Conservation (phyloP, 192 early-diverging fungal genomes). For the Backusella tarrabulga region DNA sequence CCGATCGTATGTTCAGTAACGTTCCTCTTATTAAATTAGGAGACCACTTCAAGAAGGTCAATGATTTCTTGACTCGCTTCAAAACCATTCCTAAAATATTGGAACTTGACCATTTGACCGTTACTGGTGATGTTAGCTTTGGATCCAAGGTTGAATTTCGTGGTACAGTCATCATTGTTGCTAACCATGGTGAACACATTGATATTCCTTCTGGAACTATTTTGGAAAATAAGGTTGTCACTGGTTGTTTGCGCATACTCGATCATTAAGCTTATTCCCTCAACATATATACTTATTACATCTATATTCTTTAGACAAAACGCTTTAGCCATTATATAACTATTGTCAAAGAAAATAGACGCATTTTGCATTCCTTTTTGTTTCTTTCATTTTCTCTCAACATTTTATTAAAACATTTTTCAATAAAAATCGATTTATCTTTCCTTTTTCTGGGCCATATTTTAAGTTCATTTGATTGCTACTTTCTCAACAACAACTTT, state of each 20-base stretch:
- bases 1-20: slow-evolving; percentile 90
- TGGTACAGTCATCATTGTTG: slow-evolving; percentile 98
- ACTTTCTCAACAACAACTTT: background rate
- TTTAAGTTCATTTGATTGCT: background rate
- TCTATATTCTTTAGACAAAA: background rate
- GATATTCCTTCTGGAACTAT: slow-evolving; percentile 94
- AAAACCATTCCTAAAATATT: slow-evolving; percentile 93
- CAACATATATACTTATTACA: background rate
- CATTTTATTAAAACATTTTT: background rate
- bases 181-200: slow-evolving; percentile 96
- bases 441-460: background rate
- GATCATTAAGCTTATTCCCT: slow-evolving; percentile 62
- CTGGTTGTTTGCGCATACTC: slow-evolving; percentile 88
- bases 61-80: slow-evolving; percentile 86
- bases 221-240: slow-evolving; percentile 98
- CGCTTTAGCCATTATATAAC: background rate
- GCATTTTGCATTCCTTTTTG: background rate
- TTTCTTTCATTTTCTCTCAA: background rate
- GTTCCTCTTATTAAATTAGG: slow-evolving; percentile 96
- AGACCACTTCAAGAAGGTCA: slow-evolving; percentile 97
- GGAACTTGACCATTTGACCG: slow-evolving; percentile 96
- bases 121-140: slow-evolving; percentile 98
- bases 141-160: slow-evolving; percentile 86
- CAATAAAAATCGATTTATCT: background rate
- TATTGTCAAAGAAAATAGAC: background rate